Conservation (phyloP, 2,329 filamentous ascomycete genomes). For the Penicillium sp. region DNA sequence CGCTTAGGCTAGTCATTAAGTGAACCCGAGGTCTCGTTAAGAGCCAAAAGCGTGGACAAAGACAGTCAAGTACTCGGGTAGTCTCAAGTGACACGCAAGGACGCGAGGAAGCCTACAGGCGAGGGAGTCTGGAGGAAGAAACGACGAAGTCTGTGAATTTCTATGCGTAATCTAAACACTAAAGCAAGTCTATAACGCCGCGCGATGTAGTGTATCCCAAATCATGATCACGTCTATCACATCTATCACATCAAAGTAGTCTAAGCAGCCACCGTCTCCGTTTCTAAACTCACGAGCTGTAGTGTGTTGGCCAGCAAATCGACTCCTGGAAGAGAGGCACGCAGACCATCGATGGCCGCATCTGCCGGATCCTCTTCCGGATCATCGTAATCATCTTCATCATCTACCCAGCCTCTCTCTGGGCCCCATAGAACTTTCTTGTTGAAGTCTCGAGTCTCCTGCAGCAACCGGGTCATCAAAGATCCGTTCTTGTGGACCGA, state of each 20-base stretch:
- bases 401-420: conserved; percentile 46
- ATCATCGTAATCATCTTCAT: conserved; percentile 29
- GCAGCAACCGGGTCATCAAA: conserved; percentile 56
- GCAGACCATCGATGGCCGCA: conserved; percentile 24
- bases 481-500: conserved; percentile 58
- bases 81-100: background rate
- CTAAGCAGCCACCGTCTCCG: conserved; percentile 10
- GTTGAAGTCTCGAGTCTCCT: conserved; percentile 41
- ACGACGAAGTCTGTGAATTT: background rate
- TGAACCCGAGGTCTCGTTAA: no score
- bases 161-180: background rate
- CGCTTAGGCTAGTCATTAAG: background rate
- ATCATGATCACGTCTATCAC: conserved; percentile 17
- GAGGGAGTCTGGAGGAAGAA: background rate
- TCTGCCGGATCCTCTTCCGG: conserved; percentile 20
- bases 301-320: conserved; percentile 26
- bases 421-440: conserved; percentile 50
- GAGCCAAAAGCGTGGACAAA: background rate
- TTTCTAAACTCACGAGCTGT: conserved; percentile 23
- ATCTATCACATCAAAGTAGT: conserved; percentile 5
- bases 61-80: no score
- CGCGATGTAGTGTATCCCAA: conserved; percentile 24
- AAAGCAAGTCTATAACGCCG: conserved; percentile 16
- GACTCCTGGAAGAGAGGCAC: conserved; percentile 14
- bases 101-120: background rate